These are phyloP conservation scores for Alternaria panax DNA, from an alignment of 2,329 filamentous ascomycete species.

Conservation along the genomic window DNA sequence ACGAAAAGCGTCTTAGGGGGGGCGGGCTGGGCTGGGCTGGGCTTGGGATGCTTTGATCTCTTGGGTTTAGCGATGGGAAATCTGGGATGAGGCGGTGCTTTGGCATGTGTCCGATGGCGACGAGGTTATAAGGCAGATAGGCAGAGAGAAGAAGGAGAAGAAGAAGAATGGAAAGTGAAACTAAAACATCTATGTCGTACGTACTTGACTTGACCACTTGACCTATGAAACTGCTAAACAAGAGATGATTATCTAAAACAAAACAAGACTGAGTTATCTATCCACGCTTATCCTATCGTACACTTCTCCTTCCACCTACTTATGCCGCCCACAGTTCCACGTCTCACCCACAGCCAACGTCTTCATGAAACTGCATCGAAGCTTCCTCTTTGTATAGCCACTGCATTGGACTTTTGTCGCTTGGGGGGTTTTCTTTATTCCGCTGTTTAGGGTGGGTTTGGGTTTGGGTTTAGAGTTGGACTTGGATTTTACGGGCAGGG, in stretches of 20 bases:
- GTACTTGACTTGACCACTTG: no score
- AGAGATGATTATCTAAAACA: not conserved
- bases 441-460: not conserved
- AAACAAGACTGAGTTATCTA: no score
- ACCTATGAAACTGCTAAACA: not conserved
- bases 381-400: not conserved
- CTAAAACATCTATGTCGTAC: not conserved
- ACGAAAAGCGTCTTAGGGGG: slow-evolving; percentile 30
- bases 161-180: not conserved
- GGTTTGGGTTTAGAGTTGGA: not conserved
- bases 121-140: no score
- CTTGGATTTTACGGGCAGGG: not conserved
- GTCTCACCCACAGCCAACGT: not conserved
- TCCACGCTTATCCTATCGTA: no score
- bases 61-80: slow-evolving; percentile 1
- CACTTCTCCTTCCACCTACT: no score
- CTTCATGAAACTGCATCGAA: not conserved
- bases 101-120: not conserved
- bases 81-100: not conserved
- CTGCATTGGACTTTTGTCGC: not conserved
- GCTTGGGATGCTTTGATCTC: slow-evolving; percentile 17
- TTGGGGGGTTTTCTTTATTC: not conserved
- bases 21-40: no score
- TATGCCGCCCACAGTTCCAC: slow-evolving; percentile 8
- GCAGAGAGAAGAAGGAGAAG: not conserved